phyloP scores from a whole-genome alignment of 192 early-diverging fungal species.

The Entomortierella parvispora region DNA sequence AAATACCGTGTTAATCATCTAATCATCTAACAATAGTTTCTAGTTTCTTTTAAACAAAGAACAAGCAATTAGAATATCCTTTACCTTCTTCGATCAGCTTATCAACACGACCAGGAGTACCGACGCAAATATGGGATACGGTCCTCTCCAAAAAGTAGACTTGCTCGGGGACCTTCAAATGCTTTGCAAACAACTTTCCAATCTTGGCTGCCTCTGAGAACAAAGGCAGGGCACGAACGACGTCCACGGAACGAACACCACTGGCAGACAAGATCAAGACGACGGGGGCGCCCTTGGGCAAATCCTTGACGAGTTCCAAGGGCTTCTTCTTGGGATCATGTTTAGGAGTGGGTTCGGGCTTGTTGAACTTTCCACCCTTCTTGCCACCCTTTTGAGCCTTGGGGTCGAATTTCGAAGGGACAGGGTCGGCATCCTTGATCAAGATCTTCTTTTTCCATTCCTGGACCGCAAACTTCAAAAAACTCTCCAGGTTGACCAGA shows the following conservation, averaged over 20 bases:
- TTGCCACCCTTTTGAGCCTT: slow-evolving; percentile 4
- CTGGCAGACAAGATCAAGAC: slow-evolving; percentile 68
- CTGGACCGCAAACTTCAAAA: slow-evolving; percentile 60
- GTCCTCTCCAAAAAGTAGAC: slow-evolving; percentile 60
- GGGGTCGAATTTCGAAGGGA: background rate
- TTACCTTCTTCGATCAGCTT: slow-evolving; percentile 68
- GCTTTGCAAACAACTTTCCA: slow-evolving; percentile 82
- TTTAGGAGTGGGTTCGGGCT: slow-evolving; percentile 7
- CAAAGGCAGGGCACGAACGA: slow-evolving; percentile 63
- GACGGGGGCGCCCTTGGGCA: slow-evolving; percentile 56
- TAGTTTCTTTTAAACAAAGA: too few species aligned
- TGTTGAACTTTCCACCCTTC: slow-evolving; percentile 11
- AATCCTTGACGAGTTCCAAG: slow-evolving; percentile 41
- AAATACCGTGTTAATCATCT: background rate
- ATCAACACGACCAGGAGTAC: slow-evolving; percentile 73
- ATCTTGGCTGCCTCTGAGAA: slow-evolving; percentile 65
- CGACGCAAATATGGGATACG: slow-evolving; percentile 70
- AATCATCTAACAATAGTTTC: background rate
- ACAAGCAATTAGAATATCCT: background rate
- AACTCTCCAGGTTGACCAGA: slow-evolving; percentile 56
- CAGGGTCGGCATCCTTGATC: slow-evolving; percentile 41
- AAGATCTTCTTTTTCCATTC: slow-evolving; percentile 32
- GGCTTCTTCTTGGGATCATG: slow-evolving; percentile 56
- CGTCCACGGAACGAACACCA: slow-evolving; percentile 70
- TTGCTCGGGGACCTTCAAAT: slow-evolving; percentile 81